Percentiles rank a stretch among this genome's conserved stretches.
phyloP scores from a whole-genome alignment of 257 asterid genomes.

The Solanum ossicruentum region DNA sequence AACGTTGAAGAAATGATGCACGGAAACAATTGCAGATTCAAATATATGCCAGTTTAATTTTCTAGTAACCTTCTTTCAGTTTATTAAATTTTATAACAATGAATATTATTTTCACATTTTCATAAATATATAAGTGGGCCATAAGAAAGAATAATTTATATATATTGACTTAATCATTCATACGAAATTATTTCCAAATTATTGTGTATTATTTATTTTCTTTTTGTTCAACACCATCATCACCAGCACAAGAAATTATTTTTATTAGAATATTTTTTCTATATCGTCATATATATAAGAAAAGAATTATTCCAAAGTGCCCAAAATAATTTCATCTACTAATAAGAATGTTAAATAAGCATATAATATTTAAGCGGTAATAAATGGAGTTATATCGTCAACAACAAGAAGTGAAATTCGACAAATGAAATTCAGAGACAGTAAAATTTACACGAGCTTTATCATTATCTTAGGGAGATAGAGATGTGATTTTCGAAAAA shows the following conservation, averaged over 20 bases:
- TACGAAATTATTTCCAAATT: neutral
- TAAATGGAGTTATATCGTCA: no score
- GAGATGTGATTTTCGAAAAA: no score
- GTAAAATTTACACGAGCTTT: accelerated
- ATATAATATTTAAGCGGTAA: neutral
- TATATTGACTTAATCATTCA: neutral
- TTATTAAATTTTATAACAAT: no score
- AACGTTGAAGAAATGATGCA: no score
- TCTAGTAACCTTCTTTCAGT: no score
- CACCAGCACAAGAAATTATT: neutral
- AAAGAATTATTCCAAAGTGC: neutral
- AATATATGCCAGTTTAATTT: no score
- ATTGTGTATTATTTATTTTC: neutral
- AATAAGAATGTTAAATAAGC: neutral
- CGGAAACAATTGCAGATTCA: no score
- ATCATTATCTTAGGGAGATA: no score
- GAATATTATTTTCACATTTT: neutral
- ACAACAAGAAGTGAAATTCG: no score
- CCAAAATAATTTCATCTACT: neutral
- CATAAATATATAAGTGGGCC: neutral
- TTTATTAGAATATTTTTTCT: neutral
- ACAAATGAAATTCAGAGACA: no score
- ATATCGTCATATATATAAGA: neutral
- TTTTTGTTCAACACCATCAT: neutral
- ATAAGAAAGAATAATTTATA: neutral